Conservation (phyloP, 352 stramenopile genomes). For the Globisporangium nunn region DNA sequence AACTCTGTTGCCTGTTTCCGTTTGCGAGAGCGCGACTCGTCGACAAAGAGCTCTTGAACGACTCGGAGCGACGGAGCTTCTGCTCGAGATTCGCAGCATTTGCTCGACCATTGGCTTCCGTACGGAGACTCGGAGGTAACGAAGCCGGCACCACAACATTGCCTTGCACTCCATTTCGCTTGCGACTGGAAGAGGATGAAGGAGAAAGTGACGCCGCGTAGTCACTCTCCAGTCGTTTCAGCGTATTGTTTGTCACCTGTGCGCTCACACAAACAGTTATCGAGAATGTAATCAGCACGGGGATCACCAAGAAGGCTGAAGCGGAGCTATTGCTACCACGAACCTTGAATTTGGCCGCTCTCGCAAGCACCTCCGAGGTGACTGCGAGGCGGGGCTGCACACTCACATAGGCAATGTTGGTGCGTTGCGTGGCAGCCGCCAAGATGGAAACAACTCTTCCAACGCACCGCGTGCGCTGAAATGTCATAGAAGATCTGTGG, state of each 20-base stretch:
- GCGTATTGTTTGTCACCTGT: slow-evolving; percentile 23
- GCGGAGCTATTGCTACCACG: background rate
- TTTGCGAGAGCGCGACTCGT: background rate
- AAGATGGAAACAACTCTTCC: background rate
- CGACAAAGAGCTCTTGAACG: no score
- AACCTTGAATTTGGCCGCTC: slow-evolving; percentile 6
- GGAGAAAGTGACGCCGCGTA: slow-evolving; percentile 17
- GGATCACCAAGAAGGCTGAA: no score
- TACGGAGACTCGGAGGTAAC: no score
- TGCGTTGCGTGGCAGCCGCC: no score
- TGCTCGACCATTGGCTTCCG: background rate
- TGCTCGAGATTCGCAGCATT: slow-evolving; percentile 2
- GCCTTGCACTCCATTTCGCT: background rate
- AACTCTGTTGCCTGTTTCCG: background rate
- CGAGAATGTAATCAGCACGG: background rate
- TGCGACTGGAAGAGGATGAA: background rate
- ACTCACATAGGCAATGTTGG: background rate
- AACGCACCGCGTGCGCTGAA: slow-evolving; percentile 43
- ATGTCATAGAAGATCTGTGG: slow-evolving; percentile 73
- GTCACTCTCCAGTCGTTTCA: slow-evolving; percentile 23
- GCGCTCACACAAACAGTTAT: background rate
- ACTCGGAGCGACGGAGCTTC: background rate
- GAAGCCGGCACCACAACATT: no score
- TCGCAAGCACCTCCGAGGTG: background rate
- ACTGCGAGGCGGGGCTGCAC: slow-evolving; percentile 3